Evolutionary conservation across 164 flowering plant species (phyloP).

Genomic region (Sedum album): DNA sequence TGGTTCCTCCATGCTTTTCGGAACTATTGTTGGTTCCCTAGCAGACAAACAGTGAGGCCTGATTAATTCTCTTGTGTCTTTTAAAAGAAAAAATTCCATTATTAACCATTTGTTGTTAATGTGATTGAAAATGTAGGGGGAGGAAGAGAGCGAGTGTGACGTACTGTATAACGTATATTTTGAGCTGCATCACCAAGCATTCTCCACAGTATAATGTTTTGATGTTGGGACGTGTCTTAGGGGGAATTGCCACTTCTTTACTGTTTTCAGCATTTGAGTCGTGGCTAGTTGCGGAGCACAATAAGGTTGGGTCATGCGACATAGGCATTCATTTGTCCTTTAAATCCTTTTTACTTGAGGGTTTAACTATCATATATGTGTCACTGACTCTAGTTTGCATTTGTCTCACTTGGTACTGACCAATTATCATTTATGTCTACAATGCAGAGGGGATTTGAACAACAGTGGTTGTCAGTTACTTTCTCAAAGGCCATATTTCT

Average conservation of each 20-base stretch:
- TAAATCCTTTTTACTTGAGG: background rate
- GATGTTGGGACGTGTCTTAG: too few relatives aligned
- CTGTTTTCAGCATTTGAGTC: conserved; percentile 96
- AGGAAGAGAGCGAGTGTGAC: too few relatives aligned
- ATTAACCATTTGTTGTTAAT: background rate
- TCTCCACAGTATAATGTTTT: too few relatives aligned
- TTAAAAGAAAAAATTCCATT: background rate
- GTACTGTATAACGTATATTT: too few relatives aligned
- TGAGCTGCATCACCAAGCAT: too few relatives aligned
- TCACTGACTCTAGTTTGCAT: background rate
- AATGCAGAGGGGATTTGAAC: conserved; percentile 83
- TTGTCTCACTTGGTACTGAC: background rate
- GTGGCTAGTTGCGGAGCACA: too few relatives aligned
- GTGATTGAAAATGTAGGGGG: too few relatives aligned
- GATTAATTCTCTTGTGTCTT: background rate
- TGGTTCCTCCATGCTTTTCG: too few relatives aligned
- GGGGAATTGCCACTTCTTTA: conserved; percentile 97
- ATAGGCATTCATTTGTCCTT: background rate
- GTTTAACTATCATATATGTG: background rate
- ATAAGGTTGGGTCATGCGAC: conserved; percentile 47
- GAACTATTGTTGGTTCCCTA: conserved; percentile 93
- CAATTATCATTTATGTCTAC: background rate
- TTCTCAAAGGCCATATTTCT: too few relatives aligned
- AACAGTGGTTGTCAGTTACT: conserved; percentile 95
- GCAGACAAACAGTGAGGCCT: conserved; percentile 92